Percentiles rank a stretch among this genome's conserved stretches.
Conservation (phyloP, 805 yeast genomes). For the Spathaspora hagerdaliae region DNA sequence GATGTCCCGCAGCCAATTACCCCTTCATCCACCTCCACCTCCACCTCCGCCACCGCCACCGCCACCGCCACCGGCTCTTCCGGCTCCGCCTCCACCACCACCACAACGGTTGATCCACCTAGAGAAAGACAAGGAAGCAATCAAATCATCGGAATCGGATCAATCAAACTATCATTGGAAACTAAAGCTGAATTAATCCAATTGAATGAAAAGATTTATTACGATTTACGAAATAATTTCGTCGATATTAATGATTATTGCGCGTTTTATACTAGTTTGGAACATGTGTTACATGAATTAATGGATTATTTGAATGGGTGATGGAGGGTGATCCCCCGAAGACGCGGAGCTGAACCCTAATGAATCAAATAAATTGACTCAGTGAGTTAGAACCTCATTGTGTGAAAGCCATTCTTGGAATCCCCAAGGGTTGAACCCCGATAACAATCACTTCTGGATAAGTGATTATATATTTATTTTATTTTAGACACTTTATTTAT, state of each 20-base stretch:
- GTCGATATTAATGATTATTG: slow-evolving; percentile 44
- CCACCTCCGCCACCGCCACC: too few relatives aligned
- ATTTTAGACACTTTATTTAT: too few relatives aligned
- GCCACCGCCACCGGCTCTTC: background rate
- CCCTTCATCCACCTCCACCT: too few relatives aligned
- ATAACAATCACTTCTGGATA: background rate
- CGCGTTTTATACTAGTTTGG: slow-evolving; percentile 39
- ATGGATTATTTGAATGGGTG: slow-evolving; percentile 27
- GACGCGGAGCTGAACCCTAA: too few relatives aligned
- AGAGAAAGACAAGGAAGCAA: background rate
- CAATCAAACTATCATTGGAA: slow-evolving; percentile 7
- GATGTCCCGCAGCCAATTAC: too few relatives aligned
- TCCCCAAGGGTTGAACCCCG: too few relatives aligned
- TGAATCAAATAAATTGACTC: too few relatives aligned
- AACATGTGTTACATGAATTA: slow-evolving; percentile 34
- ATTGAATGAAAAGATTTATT: slow-evolving; percentile 34
- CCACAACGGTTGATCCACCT: too few relatives aligned
- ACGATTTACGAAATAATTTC: slow-evolving; percentile 39
- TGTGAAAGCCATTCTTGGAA: too few relatives aligned
- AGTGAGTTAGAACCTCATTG: too few relatives aligned
- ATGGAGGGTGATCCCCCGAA: background rate
- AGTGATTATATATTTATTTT: background rate
- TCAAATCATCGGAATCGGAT: background rate
- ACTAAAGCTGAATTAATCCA: slow-evolving; percentile 25
- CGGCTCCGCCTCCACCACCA: too few relatives aligned